phyloP scores from a whole-genome alignment of 148 eudicot species.

The Mesembryanthemum crystallinum region DNA sequence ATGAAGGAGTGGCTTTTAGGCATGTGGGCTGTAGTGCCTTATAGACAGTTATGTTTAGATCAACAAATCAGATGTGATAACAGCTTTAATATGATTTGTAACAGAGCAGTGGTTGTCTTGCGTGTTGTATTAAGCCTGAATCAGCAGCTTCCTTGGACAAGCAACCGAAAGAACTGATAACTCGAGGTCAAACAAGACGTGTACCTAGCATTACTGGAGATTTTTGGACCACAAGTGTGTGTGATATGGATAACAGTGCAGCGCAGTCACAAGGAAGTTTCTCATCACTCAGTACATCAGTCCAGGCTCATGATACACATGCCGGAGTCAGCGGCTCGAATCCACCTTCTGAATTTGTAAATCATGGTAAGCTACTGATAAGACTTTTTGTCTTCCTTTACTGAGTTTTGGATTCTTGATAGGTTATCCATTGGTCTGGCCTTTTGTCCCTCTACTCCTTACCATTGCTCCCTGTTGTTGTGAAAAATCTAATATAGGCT shows the following conservation, averaged over 20 bases:
- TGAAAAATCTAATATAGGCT: background rate
- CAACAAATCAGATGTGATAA: conserved; percentile 37
- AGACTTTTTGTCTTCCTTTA: background rate
- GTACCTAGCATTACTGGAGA: conserved; percentile 39
- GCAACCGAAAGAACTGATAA: conserved; percentile 33
- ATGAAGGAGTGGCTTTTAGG: background rate
- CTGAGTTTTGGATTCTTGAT: background rate
- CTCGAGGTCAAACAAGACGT: conserved; percentile 27
- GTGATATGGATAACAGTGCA: conserved; percentile 68
- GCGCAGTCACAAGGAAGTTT: conserved; percentile 62
- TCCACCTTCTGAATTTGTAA: conserved; percentile 63
- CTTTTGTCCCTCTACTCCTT: background rate
- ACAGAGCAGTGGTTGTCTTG: conserved; percentile 90
- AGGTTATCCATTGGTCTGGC: background rate
- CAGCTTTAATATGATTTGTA: conserved; percentile 45
- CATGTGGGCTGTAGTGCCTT: background rate
- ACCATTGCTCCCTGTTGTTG: background rate
- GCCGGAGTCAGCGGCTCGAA: conserved; percentile 43
- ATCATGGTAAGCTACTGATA: conserved; percentile 56
- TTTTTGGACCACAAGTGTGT: conserved; percentile 61
- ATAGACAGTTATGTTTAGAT: background rate
- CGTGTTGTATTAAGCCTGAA: conserved; percentile 46
- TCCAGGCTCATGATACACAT: conserved; percentile 44
- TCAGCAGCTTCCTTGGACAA: conserved; percentile 30
- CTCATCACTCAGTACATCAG: conserved; percentile 56